Percentiles rank a stretch among this genome's conserved stretches.
Evolutionary conservation across 306 rosid genomes (phyloP).

Genomic region (Gynostemma pentaphyllum): DNA sequence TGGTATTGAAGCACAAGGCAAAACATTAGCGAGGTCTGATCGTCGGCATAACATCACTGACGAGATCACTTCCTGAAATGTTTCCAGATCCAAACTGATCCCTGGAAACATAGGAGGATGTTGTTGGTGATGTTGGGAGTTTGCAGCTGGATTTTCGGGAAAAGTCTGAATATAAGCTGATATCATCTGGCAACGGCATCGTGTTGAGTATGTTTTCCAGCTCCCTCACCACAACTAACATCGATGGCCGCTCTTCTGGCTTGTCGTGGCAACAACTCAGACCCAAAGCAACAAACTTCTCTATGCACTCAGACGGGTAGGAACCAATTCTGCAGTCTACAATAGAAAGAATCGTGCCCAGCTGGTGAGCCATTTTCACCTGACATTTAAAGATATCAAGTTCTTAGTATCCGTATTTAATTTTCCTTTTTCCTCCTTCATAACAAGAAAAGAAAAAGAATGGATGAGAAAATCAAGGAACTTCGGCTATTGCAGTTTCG

Average conservation of each 20-base stretch:
- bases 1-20: background rate
- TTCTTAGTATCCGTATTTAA: no score
- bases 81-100: constrained; percentile 42
- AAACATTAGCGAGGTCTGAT: constrained; percentile 54
- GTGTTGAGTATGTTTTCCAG: constrained; percentile 41
- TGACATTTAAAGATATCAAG: constrained; percentile 11
- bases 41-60: constrained; percentile 61
- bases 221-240: constrained; percentile 72
- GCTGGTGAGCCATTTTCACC: constrained; percentile 60
- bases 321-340: constrained; percentile 73
- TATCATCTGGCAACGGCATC: constrained; percentile 28
- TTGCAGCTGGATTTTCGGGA: constrained; percentile 8
- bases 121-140: constrained; percentile 35
- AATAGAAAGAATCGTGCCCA: constrained; percentile 53
- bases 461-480: background rate
- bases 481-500: background rate
- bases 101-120: constrained; percentile 22
- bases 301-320: constrained; percentile 56
- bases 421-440: no score
- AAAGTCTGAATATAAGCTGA: constrained; percentile 25
- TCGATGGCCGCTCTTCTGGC: constrained; percentile 66
- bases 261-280: constrained; percentile 59
- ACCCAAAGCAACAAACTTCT: constrained; percentile 52
- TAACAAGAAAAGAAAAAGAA: background rate
- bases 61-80: constrained; percentile 63